Evolutionary conservation across 108 stramenopile genomes (phyloP).

Genomic region (Aurantiochytrium sp.): DNA sequence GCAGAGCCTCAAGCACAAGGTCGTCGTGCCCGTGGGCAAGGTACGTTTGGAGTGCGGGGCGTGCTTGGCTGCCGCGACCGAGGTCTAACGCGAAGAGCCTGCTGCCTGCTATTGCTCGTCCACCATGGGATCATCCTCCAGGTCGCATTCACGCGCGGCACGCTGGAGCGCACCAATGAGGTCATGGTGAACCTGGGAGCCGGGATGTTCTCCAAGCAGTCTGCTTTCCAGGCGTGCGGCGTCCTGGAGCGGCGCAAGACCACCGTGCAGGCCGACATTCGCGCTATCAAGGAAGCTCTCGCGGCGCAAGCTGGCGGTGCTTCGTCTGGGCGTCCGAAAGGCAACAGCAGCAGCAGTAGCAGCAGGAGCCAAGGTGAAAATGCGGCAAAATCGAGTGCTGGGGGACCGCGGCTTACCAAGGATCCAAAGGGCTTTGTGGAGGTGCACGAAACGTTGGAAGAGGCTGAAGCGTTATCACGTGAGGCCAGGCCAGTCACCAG

Average conservation of each 20-base stretch:
- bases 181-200: neutral
- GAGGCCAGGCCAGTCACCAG: neutral
- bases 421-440: neutral
- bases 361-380: too few relatives aligned
- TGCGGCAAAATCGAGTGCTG: too few relatives aligned
- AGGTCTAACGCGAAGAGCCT: too few relatives aligned
- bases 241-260: neutral
- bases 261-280: neutral
- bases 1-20: neutral
- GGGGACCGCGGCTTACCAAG: too few relatives aligned
- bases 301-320: too few relatives aligned
- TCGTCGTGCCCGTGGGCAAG: neutral
- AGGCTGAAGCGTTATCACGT: neutral
- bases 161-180: neutral
- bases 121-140: neutral
- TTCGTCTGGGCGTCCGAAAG: too few relatives aligned
- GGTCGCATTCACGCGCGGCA: neutral
- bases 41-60: neutral
- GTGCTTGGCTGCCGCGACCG: too few relatives aligned
- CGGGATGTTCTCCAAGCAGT: neutral
- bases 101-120: too few relatives aligned
- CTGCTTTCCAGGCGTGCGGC: neutral
- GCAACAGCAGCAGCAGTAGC: too few relatives aligned
- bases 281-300: neutral
- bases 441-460: neutral